Evolutionary conservation across 164 flowering plant genomes (phyloP), one percentile per base, ranked within the genome.

Genomic region (Chimonanthus praecox): DNA sequence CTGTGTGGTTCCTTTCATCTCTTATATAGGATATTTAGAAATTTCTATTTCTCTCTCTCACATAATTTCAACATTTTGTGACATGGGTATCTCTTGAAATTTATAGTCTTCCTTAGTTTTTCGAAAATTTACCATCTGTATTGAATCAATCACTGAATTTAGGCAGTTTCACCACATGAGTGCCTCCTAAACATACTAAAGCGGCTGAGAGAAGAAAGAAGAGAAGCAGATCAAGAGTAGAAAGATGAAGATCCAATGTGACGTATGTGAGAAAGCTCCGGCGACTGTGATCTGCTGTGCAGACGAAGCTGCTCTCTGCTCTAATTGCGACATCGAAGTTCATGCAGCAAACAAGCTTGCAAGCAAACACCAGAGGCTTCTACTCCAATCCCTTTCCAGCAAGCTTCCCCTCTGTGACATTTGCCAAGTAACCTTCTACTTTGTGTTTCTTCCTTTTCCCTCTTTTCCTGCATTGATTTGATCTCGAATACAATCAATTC

Each of bases 291-390:
- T 95, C 7, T 95, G 99, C 73, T 93, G 98, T 69, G 99, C 99
- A 0, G 99, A 95, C 72, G 99, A 95, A 78, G 99, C 98, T 0
- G 99, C 99, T 4, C 80, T 95, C 71, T 93, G 98, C 70, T 87
- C 86, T 0, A 88, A 86, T 61, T 95, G 99, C 54, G 99, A 95
- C 69, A 75, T 88, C 2, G 97, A 93, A 79, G 91, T 95, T 50
- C 99, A 95, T 82, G 90, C 89, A 20, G 99, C 99, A 0, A 93
- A 93, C 80, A 95, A 92, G 87, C 95, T 95, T 63, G 98, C 98
- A 2, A 93, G 97, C 87, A 95, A 95, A 81, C 99, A 95, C 80
- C 98, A 92, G 80, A 88, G 99, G 85, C 91, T 94, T 61, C 92
- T 81, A 43, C 97, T 95, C 70, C 80, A 93, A 5, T 78, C 78